Percentiles rank a stretch among this genome's conserved stretches.
Conservation (phyloP, 2,329 filamentous ascomycete species). For the Emergomyces orientalis region DNA sequence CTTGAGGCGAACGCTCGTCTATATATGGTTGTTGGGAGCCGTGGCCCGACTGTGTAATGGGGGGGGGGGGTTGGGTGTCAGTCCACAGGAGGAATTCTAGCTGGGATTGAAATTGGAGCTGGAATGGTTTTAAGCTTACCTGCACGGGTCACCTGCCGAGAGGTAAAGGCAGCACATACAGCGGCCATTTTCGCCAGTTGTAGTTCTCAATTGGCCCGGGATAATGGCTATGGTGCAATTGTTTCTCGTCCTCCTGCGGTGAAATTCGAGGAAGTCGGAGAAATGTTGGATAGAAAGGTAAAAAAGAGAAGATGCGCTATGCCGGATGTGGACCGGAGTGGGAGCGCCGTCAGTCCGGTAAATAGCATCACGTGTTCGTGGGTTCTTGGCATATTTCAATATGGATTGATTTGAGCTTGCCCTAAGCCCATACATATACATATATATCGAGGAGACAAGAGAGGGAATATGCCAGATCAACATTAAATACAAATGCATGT, state of each 20-base stretch:
- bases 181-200: constrained; percentile 26
- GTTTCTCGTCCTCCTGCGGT: background rate
- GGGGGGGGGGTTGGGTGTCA: no score
- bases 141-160: constrained; percentile 31
- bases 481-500: no score
- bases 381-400: background rate
- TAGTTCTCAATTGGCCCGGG: constrained; percentile 8
- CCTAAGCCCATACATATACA: no score
- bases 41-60: constrained; percentile 8
- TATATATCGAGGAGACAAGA: no score
- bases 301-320: background rate
- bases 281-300: background rate
- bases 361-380: background rate
- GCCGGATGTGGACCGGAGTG: background rate
- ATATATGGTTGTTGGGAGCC: constrained; percentile 13
- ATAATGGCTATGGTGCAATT: background rate
- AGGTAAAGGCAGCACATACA: constrained; percentile 30
- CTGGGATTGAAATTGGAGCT: background rate
- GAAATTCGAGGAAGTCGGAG: background rate
- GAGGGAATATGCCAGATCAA: no score
- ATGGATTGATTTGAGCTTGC: no score
- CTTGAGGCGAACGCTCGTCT: constrained; percentile 14
- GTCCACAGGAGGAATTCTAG: background rate
- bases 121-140: constrained; percentile 19
- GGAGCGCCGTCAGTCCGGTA: background rate